Conservation (phyloP, 2,329 filamentous ascomycete genomes). For the Fusarium sp. region DNA sequence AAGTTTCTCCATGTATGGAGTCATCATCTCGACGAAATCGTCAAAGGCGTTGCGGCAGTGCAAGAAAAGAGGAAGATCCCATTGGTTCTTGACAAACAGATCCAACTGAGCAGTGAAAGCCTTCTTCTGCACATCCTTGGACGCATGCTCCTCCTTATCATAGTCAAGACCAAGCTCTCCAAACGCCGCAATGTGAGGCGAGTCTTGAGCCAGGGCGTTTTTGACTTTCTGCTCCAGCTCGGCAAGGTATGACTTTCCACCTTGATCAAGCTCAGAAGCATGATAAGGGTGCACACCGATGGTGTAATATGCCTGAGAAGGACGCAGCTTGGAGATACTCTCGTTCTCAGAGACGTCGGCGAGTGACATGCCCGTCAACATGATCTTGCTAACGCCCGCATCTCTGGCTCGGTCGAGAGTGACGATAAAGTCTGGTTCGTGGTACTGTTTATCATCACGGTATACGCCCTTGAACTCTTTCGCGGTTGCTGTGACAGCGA, state of each 20-base stretch:
- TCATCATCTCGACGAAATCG: conserved; percentile 50
- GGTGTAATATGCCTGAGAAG: conserved; percentile 55
- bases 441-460: conserved; percentile 59
- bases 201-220: conserved; percentile 39
- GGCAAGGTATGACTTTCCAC: conserved; percentile 40
- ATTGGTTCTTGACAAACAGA: conserved; percentile 40
- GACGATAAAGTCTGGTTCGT: conserved; percentile 56
- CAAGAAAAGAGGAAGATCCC: conserved; percentile 43
- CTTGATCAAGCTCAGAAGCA: conserved; percentile 55
- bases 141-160: conserved; percentile 56
- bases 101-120: conserved; percentile 43
- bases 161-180: conserved; percentile 64
- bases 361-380: conserved; percentile 54
- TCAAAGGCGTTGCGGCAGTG: conserved; percentile 46
- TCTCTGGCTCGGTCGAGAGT: conserved; percentile 55
- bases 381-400: conserved; percentile 56
- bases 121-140: conserved; percentile 48
- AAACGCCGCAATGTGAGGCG: conserved; percentile 55
- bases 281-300: conserved; percentile 64
- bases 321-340: conserved; percentile 45
- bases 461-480: conserved; percentile 63
- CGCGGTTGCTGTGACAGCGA: conserved; percentile 53
- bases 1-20: conserved; percentile 50
- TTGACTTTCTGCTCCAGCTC: conserved; percentile 42
- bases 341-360: conserved; percentile 46